phyloP scores from a whole-genome alignment of 192 early-diverging fungal species.

The Mortierella alpina region DNA sequence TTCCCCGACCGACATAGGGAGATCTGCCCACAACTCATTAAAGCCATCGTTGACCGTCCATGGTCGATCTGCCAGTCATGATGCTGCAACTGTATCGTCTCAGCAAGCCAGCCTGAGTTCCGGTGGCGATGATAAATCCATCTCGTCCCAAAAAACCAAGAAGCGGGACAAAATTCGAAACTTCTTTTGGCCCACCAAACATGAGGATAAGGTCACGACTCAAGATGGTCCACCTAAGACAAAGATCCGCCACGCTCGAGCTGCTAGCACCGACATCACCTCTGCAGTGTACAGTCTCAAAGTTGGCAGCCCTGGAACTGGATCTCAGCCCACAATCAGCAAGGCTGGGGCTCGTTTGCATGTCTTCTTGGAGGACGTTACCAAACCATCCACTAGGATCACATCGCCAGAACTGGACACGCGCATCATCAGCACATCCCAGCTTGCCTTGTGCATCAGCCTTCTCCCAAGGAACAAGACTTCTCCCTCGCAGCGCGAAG shows the following conservation, averaged over 20 bases:
- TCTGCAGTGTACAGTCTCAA: not conserved
- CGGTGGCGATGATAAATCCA: not conserved
- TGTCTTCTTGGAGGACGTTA: not conserved
- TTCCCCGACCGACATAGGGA: not conserved
- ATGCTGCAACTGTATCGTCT: not conserved
- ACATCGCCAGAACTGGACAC: not conserved
- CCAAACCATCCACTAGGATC: not conserved
- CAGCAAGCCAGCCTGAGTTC: not conserved
- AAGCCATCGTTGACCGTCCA: not conserved
- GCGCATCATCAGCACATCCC: not conserved
- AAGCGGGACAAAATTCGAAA: not conserved
- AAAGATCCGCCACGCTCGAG: not conserved
- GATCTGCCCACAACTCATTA: not conserved
- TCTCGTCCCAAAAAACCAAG: not conserved
- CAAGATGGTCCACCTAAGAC: not conserved
- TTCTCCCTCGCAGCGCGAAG: not conserved
- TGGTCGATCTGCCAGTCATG: not conserved
- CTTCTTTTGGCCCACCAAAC: not conserved
- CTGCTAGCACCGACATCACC: conserved; percentile 1
- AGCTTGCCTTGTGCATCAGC: conserved; percentile 2
- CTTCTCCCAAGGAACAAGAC: not conserved
- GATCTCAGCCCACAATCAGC: not conserved
- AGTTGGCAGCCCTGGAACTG: not conserved
- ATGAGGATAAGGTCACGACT: not conserved
- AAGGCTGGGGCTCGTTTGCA: not conserved